Evolutionary conservation across 208 protist genomes (phyloP).

Genomic region (Wallacemonas collosoma): DNA sequence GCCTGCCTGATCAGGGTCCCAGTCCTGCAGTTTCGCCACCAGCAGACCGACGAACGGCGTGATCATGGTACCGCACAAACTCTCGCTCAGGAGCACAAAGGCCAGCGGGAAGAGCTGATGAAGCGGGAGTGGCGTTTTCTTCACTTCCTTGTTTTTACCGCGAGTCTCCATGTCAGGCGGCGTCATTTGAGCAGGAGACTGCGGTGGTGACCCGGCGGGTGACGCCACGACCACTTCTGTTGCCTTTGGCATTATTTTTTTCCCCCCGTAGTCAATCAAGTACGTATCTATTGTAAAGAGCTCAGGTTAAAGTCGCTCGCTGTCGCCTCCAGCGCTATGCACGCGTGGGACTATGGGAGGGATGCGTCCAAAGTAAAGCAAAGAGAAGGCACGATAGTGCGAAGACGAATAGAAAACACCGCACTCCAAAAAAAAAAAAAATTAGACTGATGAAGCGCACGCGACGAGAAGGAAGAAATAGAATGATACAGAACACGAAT

Average conservation of each 20-base stretch:
- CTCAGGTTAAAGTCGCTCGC: too few relatives aligned
- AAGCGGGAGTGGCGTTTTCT: conserved; percentile 25
- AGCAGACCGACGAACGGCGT: conserved; percentile 56
- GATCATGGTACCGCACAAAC: conserved; percentile 51
- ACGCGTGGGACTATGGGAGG: too few relatives aligned
- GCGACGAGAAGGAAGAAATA: conserved; percentile 10
- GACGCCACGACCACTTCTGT: conserved; percentile 1
- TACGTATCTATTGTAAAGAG: too few relatives aligned
- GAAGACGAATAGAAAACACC: too few relatives aligned
- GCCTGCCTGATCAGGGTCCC: conserved; percentile 43
- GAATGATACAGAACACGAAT: not conserved
- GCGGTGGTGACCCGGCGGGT: not conserved
- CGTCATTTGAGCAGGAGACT: conserved; percentile 2
- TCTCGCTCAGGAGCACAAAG: conserved; percentile 54
- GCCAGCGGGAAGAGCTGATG: conserved; percentile 34
- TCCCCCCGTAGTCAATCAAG: too few relatives aligned
- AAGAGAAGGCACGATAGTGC: too few relatives aligned
- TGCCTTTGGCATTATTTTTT: conserved; percentile 2
- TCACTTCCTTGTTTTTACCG: not conserved
- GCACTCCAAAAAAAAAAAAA: too few relatives aligned
- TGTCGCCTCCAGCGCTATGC: too few relatives aligned
- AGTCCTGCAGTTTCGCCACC: conserved; percentile 42
- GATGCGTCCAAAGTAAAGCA: too few relatives aligned
- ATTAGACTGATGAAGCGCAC: too few relatives aligned
- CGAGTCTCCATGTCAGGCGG: not conserved